These are phyloP conservation scores for Porodaedalea pini DNA, from an alignment of 1,284 basidiomycete genomes.

Conservation along the genomic window DNA sequence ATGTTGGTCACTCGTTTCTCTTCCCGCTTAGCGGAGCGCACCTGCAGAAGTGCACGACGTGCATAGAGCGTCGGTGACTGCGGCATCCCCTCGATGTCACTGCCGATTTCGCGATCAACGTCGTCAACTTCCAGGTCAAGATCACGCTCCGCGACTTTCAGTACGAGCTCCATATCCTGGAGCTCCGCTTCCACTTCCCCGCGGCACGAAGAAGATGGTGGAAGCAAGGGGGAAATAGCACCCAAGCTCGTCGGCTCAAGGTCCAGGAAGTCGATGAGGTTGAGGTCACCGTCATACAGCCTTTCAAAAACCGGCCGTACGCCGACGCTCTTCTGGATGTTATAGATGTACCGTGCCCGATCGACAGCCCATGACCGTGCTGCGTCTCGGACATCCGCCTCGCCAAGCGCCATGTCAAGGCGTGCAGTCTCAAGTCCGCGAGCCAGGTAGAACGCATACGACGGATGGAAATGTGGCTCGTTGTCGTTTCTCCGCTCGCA, in stretches of 20 bases:
- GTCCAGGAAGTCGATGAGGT: slow-evolving; percentile 4
- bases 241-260: neutral
- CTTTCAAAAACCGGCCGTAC: neutral
- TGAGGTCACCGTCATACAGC: neutral
- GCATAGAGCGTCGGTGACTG: too few species aligned
- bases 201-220: neutral
- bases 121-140: neutral
- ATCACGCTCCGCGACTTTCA: neutral
- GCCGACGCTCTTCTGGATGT: neutral
- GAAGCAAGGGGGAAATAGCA: neutral
- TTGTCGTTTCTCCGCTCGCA: neutral
- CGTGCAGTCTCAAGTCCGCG: slow-evolving; percentile 2
- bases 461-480: neutral
- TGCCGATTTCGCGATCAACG: neutral
- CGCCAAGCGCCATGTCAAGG: neutral
- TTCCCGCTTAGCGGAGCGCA: too few species aligned
- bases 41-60: too few species aligned
- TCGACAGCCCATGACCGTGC: neutral
- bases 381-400: neutral
- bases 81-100: too few species aligned
- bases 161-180: neutral
- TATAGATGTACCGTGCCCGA: neutral
- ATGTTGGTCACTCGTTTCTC: too few species aligned
- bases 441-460: neutral
- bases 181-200: neutral